phyloP scores from a whole-genome alignment of 306 rosid genomes.

The Hippophae gyantsensis region DNA sequence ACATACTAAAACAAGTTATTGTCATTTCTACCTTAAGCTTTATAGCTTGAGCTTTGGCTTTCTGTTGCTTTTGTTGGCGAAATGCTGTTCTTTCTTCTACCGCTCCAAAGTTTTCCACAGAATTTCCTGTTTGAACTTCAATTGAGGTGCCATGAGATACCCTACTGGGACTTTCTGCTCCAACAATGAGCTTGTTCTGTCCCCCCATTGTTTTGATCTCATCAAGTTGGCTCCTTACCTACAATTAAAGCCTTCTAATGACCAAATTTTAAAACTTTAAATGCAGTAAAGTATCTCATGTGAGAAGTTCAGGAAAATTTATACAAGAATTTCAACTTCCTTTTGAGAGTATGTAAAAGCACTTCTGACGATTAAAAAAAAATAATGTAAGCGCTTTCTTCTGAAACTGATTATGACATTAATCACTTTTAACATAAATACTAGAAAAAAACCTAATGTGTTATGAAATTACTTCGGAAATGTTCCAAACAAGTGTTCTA shows the following conservation, averaged over 20 bases:
- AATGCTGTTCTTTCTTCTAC: slow-evolving; percentile 38
- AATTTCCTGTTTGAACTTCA: slow-evolving; percentile 70
- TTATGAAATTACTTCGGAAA: background rate
- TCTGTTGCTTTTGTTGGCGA: slow-evolving; percentile 33
- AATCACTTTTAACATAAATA: too few relatives aligned
- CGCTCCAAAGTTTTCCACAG: slow-evolving; percentile 41
- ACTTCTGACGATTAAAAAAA: too few relatives aligned
- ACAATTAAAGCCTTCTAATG: slow-evolving; percentile 28
- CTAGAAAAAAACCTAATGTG: background rate
- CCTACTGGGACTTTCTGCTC: slow-evolving; percentile 33
- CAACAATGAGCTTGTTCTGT: slow-evolving; percentile 24
- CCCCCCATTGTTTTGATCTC: slow-evolving; percentile 16
- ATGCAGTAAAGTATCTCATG: slow-evolving; percentile 3
- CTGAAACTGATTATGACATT: too few relatives aligned
- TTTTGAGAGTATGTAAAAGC: too few relatives aligned
- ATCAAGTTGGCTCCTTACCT: slow-evolving; percentile 41
- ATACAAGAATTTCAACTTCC: too few relatives aligned
- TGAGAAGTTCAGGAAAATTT: background rate
- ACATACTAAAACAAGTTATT: background rate
- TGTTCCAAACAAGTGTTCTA: background rate
- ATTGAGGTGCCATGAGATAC: slow-evolving; percentile 56
- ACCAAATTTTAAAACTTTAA: slow-evolving; percentile 9
- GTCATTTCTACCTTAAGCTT: slow-evolving; percentile 45
- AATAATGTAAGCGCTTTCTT: too few relatives aligned
- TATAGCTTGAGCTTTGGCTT: slow-evolving; percentile 37